These are phyloP conservation scores for Marchantia paleacea DNA, from an alignment of 225 moss, liverwort and hornwort genomes.

Conservation along the genomic window DNA sequence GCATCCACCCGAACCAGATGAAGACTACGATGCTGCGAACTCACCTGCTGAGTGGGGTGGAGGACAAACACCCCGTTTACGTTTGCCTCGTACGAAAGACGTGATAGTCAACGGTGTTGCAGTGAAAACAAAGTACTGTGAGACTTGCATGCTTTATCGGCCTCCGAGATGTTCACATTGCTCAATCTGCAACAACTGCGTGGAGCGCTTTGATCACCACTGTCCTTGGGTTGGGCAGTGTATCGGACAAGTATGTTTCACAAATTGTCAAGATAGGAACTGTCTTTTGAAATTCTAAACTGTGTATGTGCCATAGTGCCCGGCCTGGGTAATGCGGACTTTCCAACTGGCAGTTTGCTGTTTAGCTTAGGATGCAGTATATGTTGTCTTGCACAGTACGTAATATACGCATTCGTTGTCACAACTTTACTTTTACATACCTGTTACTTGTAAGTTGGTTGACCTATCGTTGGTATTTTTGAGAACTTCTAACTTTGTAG, in stretches of 20 bases:
- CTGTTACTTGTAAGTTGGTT: no score
- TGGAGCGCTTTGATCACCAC: slow-evolving; percentile 95
- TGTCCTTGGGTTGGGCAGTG: slow-evolving; percentile 99
- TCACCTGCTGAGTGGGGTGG: slow-evolving; percentile 78
- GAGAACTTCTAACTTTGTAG: background rate
- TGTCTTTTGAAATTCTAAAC: no score
- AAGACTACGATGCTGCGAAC: slow-evolving; percentile 65
- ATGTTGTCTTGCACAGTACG: background rate
- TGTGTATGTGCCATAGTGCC: no score
- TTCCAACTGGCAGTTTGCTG: no score
- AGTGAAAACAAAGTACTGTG: slow-evolving; percentile 96
- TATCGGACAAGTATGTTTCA: slow-evolving; percentile 72
- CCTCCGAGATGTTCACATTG: slow-evolving; percentile 98
- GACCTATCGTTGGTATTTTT: background rate
- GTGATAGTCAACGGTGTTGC: slow-evolving; percentile 78
- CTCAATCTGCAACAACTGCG: slow-evolving; percentile 99
- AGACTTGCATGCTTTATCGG: slow-evolving; percentile 98
- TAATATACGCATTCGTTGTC: background rate
- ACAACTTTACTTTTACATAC: background rate
- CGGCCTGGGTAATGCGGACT: no score
- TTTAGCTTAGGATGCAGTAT: no score
- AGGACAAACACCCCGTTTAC: slow-evolving; percentile 70
- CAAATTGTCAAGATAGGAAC: background rate
- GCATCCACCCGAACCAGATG: slow-evolving; percentile 90
- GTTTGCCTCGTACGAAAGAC: slow-evolving; percentile 89